phyloP scores from a whole-genome alignment of 2,329 filamentous ascomycete species.

The Fusarium musae region DNA sequence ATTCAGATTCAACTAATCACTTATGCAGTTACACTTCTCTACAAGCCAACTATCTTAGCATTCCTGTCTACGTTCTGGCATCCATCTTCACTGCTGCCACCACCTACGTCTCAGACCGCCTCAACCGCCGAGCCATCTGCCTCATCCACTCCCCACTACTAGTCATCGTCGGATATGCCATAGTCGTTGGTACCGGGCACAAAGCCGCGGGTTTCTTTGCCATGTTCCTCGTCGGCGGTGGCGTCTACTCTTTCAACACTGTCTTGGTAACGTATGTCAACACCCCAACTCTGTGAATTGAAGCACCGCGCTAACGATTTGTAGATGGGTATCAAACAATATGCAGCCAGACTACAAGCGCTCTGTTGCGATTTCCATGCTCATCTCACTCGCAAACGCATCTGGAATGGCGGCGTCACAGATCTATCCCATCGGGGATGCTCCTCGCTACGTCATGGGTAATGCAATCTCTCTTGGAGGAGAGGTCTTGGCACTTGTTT shows the following conservation, averaged over 20 bases:
- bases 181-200: constrained; percentile 42
- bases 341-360: constrained; percentile 59
- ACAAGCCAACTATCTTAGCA: constrained; percentile 50
- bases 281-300: too few species aligned
- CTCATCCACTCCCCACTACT: constrained; percentile 31
- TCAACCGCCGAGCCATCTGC: constrained; percentile 38
- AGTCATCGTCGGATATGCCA: constrained; percentile 46
- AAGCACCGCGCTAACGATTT: constrained; percentile 33
- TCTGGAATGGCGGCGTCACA: constrained; percentile 61
- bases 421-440: constrained; percentile 49
- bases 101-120: constrained; percentile 36
- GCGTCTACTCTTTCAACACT: constrained; percentile 26
- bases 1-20: not conserved
- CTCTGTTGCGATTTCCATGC: constrained; percentile 57
- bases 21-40: constrained; percentile 34
- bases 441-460: constrained; percentile 46
- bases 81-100: constrained; percentile 31
- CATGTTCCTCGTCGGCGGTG: constrained; percentile 39
- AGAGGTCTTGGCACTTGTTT: constrained; percentile 40
- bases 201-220: constrained; percentile 41
- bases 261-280: constrained; percentile 29
- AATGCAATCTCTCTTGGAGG: constrained; percentile 45
- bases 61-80: constrained; percentile 48
- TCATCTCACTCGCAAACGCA: constrained; percentile 60
- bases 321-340: constrained; percentile 61